Percentiles rank a stretch among this genome's conserved stretches.
phyloP scores from a whole-genome alignment of 2,329 filamentous ascomycete species.

The Pseudocercospora crystallina region DNA sequence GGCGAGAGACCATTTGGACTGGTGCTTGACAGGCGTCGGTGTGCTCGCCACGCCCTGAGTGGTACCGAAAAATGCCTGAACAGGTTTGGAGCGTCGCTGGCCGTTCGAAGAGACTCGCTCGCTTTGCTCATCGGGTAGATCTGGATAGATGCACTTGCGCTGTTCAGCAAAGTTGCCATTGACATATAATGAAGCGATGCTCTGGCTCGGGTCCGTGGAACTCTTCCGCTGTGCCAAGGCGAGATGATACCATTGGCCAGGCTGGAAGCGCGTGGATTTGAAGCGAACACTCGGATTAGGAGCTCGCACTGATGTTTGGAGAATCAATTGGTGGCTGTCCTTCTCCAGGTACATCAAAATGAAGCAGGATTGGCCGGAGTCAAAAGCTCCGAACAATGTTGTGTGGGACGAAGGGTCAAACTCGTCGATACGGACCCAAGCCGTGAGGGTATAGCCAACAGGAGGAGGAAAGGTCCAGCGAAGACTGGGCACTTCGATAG shows the following conservation, averaged over 20 bases:
- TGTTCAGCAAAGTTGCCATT: constrained; percentile 94
- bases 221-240: constrained; percentile 72
- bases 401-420: constrained; percentile 87
- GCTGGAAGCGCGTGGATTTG: constrained; percentile 74
- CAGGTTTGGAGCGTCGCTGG: constrained; percentile 53
- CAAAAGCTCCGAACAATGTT: constrained; percentile 93
- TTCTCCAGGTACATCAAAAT: constrained; percentile 90
- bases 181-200: constrained; percentile 75
- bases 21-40: constrained; percentile 69
- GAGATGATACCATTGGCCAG: constrained; percentile 88
- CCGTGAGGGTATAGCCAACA: constrained; percentile 82
- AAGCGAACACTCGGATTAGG: constrained; percentile 88
- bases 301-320: constrained; percentile 91
- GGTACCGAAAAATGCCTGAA: constrained; percentile 92
- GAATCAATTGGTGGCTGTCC: constrained; percentile 88
- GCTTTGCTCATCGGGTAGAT: constrained; percentile 59
- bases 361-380: constrained; percentile 89
- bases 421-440: constrained; percentile 84
- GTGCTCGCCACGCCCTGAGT: constrained; percentile 81
- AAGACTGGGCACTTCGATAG: constrained; percentile 84
- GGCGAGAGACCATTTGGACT: constrained; percentile 83
- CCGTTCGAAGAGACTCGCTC: constrained; percentile 13
- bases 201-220: constrained; percentile 28
- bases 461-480: constrained; percentile 80
- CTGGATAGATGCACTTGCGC: constrained; percentile 82